phyloP scores from a whole-genome alignment of 495 filamentous ascomycete species.

The Neurospora africana region DNA sequence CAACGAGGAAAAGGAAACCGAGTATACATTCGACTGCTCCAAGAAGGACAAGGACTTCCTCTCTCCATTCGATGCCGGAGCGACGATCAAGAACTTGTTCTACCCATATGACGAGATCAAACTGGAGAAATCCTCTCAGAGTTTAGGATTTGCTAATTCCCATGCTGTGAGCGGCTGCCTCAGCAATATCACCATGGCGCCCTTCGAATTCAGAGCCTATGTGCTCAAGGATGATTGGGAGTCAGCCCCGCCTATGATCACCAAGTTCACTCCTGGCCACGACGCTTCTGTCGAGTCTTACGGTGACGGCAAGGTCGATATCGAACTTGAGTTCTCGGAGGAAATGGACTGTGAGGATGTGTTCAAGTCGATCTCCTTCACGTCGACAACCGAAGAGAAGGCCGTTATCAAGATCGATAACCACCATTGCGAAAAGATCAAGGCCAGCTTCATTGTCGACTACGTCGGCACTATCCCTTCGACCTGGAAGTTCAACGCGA shows the following conservation, averaged over 20 bases:
- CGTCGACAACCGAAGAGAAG: constrained; percentile 44
- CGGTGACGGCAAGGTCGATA: constrained; percentile 29
- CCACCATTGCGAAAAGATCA: constrained; percentile 25
- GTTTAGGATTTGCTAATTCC: constrained; percentile 7
- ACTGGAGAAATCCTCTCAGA: constrained; percentile 25
- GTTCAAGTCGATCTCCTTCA: constrained; percentile 35
- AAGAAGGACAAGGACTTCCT: constrained; percentile 36
- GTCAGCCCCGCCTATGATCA: constrained; percentile 49
- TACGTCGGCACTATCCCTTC: constrained; percentile 38
- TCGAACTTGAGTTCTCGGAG: constrained; percentile 50
- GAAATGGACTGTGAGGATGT: constrained; percentile 54
- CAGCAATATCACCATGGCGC: constrained; percentile 37
- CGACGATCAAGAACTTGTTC: constrained; percentile 56
- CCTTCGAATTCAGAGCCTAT: constrained; percentile 53
- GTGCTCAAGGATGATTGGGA: constrained; percentile 49
- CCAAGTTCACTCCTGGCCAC: constrained; percentile 53
- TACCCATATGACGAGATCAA: constrained; percentile 54
- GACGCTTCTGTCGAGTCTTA: constrained; percentile 41
- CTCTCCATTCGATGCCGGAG: constrained; percentile 45
- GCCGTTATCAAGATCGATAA: constrained; percentile 20
- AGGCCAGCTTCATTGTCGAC: constrained; percentile 41
- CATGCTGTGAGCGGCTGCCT: constrained; percentile 44
- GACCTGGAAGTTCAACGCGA: constrained; percentile 44
- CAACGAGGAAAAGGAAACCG: constrained; percentile 50
- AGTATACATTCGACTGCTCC: constrained; percentile 51